phyloP scores from a whole-genome alignment of 2,329 filamentous ascomycete species.

The Cryphonectria japonica region DNA sequence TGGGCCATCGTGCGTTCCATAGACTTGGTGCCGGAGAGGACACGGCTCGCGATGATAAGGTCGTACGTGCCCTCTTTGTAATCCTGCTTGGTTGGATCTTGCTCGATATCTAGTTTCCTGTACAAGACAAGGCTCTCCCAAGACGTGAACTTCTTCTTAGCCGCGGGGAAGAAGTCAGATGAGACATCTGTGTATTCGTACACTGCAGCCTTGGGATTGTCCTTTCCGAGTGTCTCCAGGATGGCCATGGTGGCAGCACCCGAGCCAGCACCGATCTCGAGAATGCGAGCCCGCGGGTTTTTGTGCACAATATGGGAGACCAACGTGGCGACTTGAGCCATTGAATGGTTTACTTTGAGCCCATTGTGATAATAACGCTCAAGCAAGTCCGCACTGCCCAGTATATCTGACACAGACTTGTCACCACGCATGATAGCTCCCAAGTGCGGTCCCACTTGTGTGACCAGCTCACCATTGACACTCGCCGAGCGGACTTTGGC shows the following conservation, averaged over 20 bases:
- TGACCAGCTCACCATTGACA: conserved; percentile 38
- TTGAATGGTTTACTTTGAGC: conserved; percentile 33
- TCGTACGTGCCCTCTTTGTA: conserved; percentile 38
- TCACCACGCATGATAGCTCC: conserved; percentile 39
- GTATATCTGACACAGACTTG: conserved; percentile 39
- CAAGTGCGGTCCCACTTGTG: conserved; percentile 38
- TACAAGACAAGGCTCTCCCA: conserved; percentile 37
- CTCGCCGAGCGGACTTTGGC: conserved; percentile 25
- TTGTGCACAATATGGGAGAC: conserved; percentile 33
- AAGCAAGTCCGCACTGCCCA: conserved; percentile 40
- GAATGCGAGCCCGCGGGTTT: conserved; percentile 30
- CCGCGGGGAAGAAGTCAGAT: conserved; percentile 30
- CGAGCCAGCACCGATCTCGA: conserved; percentile 28
- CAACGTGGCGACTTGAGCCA: conserved; percentile 34
- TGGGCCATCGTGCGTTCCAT: conserved; percentile 35
- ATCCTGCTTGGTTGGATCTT: conserved; percentile 37
- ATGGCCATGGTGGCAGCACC: conserved; percentile 22
- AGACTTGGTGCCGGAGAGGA: conserved; percentile 36
- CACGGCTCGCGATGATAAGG: conserved; percentile 39
- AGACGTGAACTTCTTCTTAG: conserved; percentile 36
- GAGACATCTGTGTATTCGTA: conserved; percentile 31
- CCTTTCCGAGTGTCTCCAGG: conserved; percentile 18
- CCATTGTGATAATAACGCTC: conserved; percentile 39
- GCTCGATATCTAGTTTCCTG: conserved; percentile 37
- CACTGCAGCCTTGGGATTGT: conserved; percentile 19